Conservation (phyloP, 345 rosid genomes). For the Mangifera indica region DNA sequence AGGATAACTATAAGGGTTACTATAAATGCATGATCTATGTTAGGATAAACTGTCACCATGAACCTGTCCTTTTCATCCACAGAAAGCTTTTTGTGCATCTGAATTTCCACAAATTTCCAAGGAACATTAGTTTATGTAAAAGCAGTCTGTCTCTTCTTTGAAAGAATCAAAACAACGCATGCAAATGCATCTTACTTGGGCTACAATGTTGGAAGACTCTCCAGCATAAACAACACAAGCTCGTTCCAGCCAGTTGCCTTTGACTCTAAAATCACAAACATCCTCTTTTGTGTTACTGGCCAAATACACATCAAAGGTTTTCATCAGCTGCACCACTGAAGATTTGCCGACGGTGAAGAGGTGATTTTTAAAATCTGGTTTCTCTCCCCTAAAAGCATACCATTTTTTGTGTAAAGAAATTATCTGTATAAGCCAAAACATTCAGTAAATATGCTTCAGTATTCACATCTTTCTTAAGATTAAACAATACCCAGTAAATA, state of each 20-base stretch:
- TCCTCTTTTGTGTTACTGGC: constrained; percentile 20
- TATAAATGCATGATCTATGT: constrained; percentile 21
- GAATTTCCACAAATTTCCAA: background rate
- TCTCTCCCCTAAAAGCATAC: constrained; percentile 30
- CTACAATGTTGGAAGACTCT: constrained; percentile 15
- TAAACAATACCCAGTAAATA: too few relatives aligned
- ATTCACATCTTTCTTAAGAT: too few relatives aligned
- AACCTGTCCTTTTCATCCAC: constrained; percentile 16
- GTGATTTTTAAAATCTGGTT: constrained; percentile 18
- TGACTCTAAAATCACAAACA: constrained; percentile 20
- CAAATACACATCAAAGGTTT: constrained; percentile 18
- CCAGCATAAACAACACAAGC: constrained; percentile 24
- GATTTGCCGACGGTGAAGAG: constrained; percentile 21
- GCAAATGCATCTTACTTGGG: constrained; percentile 17
- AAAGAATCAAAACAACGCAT: too few relatives aligned
- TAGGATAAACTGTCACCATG: constrained; percentile 20
- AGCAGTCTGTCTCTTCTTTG: too few relatives aligned
- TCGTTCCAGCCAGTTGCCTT: constrained; percentile 25
- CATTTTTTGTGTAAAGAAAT: constrained; percentile 28
- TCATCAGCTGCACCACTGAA: background rate
- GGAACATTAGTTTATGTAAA: too few relatives aligned
- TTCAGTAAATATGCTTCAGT: background rate
- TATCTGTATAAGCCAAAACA: constrained; percentile 23
- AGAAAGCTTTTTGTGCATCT: constrained; percentile 19
- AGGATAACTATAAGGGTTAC: constrained; percentile 18